phyloP scores from a whole-genome alignment of 345 rosid species.

The Ailanthus altissimus region DNA sequence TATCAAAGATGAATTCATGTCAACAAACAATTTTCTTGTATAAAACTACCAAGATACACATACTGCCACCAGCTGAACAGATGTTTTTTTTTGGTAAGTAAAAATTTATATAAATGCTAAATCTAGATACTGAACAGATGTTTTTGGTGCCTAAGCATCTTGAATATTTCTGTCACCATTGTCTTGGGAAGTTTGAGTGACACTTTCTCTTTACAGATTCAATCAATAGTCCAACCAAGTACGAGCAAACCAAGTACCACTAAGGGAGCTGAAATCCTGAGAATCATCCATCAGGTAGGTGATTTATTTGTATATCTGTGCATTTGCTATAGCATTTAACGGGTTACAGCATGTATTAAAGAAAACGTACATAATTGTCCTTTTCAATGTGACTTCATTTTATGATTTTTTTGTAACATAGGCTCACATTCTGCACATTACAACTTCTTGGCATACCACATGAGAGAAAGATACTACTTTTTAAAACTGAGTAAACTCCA shows the following conservation, averaged over 20 bases:
- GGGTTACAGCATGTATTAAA: neutral
- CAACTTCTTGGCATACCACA: neutral
- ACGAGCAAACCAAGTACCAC: too few species aligned
- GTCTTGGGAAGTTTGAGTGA: neutral
- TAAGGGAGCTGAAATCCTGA: conserved; percentile 49
- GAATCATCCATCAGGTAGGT: conserved; percentile 51
- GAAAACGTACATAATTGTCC: neutral
- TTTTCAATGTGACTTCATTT: neutral
- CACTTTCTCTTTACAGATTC: conserved; percentile 41
- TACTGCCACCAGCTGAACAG: too few species aligned
- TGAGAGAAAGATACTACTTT: neutral
- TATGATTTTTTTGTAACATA: neutral
- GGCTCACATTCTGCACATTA: neutral
- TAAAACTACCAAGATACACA: too few species aligned
- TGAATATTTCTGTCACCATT: neutral
- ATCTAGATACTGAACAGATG: neutral
- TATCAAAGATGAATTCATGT: too few species aligned
- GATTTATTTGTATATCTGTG: conserved; percentile 1
- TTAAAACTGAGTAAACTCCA: neutral
- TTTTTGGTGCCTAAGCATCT: neutral
- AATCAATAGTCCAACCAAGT: conserved; percentile 49
- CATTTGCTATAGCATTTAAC: neutral
- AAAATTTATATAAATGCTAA: too few species aligned
- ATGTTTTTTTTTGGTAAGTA: too few species aligned
- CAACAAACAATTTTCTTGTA: too few species aligned